Percentiles rank a stretch among this genome's conserved stretches.
phyloP scores from a whole-genome alignment of 345 rosid species.

The Arabis hirsuta region DNA sequence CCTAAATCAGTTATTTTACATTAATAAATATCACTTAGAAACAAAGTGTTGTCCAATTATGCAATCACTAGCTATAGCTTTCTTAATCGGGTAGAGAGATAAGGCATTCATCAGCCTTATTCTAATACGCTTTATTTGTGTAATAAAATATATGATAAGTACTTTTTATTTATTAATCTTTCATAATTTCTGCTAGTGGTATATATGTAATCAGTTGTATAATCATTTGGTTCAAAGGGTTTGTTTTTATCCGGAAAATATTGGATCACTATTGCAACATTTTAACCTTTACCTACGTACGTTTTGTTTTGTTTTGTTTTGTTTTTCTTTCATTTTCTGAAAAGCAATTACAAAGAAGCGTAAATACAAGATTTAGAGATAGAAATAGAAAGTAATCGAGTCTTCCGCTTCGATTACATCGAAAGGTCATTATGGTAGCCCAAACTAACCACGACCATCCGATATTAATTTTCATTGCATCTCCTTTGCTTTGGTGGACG shows the following conservation, averaged over 20 bases:
- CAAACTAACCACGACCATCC: too few species aligned
- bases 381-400: too few species aligned
- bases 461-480: too few species aligned
- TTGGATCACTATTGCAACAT: neutral
- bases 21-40: neutral
- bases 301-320: too few species aligned
- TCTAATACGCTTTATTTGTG: constrained; percentile 10
- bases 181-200: neutral
- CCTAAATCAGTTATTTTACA: neutral
- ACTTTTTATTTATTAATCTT: neutral
- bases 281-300: neutral
- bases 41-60: constrained; percentile 36
- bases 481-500: too few species aligned
- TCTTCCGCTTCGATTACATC: too few species aligned
- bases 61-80: constrained; percentile 35
- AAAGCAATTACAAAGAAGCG: too few species aligned
- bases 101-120: constrained; percentile 37
- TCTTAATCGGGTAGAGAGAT: constrained; percentile 35
- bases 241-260: neutral
- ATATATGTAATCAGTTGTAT: neutral
- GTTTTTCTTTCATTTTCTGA: too few species aligned
- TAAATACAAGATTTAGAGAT: too few species aligned
- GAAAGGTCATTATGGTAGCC: too few species aligned
- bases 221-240: constrained; percentile 14
- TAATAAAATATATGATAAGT: constrained; percentile 2